Evolutionary conservation across 129 eudicot species (phyloP), one percentile per base, ranked within the genome.

Genomic region (Artemisia argyi): DNA sequence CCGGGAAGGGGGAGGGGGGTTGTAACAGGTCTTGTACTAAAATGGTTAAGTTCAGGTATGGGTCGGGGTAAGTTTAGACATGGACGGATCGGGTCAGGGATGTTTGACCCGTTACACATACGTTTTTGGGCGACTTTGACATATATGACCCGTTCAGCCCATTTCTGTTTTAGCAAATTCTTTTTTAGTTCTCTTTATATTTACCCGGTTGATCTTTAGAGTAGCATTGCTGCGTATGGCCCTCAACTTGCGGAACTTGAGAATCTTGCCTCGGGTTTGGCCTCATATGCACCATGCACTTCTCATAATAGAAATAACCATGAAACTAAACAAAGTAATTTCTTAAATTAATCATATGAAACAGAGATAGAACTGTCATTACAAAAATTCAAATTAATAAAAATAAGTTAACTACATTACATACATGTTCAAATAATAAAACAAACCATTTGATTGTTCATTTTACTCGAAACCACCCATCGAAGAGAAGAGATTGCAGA

Each of bases 391-490:
- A 69, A 16, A 35, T 3, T 11, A 76, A 58, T 65, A 58, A 3
- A 28, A 32, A 6, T 68, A 46, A 69, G 10, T 18, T 61, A 42
- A 3, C 11, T 48, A 66, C 61, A 63, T 53, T 61, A 62, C 77
- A 78, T 78, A 44, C 53, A 56, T 78, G 72, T 68, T 75, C 24
- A 32, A 57, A 76, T 56, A 30, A 49, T 42, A 46, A 66, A 14
- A 46, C 44, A 6, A 65, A 18, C 22, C 2, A 2, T 52, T 74
- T 68, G 48, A 19, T 22, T 62, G 72, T 54, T 54, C 11, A 24
- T 26, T 51, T 72, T 71, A 78, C 10, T 56, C 68, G 53, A 78
- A 78, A 28, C 77, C 82, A 15, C 82, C 82, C 73, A 78, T 47
- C 15, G 67, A 7, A 57, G 20, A 65, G 20, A 78, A 78, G 47